A percentile compares a stretch with the other conserved stretches of the same genome.
phyloP scores from a whole-genome alignment of 2,329 filamentous ascomycete species.

The Escovopsis weberi region DNA sequence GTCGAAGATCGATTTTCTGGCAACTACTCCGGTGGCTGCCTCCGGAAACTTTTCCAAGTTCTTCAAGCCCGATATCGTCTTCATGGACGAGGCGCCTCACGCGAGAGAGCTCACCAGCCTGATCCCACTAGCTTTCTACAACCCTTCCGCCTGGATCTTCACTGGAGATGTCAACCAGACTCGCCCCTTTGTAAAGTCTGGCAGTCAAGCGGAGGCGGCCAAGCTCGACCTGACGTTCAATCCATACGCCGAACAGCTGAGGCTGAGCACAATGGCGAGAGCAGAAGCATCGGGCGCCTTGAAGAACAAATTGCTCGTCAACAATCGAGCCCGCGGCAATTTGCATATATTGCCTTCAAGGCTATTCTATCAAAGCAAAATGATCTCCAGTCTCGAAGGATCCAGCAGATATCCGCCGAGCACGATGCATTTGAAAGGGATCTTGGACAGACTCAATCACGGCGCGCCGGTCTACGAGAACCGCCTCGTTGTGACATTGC shows the following conservation, averaged over 20 bases:
- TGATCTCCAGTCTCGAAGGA: conserved; percentile 19
- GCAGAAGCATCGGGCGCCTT: conserved; percentile 18
- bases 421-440: conserved; percentile 14
- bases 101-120: conserved; percentile 30
- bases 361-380: conserved; percentile 26
- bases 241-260: conserved; percentile 18
- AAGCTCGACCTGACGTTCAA: conserved; percentile 13
- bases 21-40: conserved; percentile 31
- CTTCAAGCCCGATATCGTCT: conserved; percentile 70
- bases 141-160: conserved; percentile 29
- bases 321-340: conserved; percentile 23
- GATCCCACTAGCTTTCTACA: conserved; percentile 28
- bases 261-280: conserved; percentile 24
- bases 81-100: conserved; percentile 57
- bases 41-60: conserved; percentile 27
- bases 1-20: conserved; percentile 26
- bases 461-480: conserved; percentile 16
- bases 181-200: conserved; percentile 24
- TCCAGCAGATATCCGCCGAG: conserved; percentile 13
- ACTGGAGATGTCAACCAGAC: conserved; percentile 32
- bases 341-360: conserved; percentile 26
- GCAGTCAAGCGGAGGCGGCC: conserved; percentile 6
- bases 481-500: conserved; percentile 20
- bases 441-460: conserved; percentile 14
- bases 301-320: conserved; percentile 20